These are phyloP conservation scores for Cordyceps cateniannulata DNA, from an alignment of 2,329 filamentous ascomycete genomes.

Conservation along the genomic window DNA sequence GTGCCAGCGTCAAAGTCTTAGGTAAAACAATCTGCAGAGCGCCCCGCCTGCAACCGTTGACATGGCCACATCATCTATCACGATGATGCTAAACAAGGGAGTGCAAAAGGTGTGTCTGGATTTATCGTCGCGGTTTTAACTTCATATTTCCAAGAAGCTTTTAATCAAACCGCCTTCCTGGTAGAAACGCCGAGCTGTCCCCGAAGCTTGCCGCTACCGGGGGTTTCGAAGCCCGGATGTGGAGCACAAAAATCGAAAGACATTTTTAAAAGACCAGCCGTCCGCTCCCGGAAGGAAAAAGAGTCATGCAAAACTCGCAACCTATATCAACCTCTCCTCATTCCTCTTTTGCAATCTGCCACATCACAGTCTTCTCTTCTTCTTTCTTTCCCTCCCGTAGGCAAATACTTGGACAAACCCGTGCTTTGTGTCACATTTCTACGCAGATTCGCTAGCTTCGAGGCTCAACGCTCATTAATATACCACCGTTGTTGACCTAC, in stretches of 20 bases:
- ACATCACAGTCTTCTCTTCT: not conserved
- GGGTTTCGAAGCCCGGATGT: slow-evolving; percentile 11
- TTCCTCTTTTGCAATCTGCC: not conserved
- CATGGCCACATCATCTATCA: not conserved
- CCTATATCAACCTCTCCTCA: not conserved
- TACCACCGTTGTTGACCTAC: slow-evolving; percentile 12
- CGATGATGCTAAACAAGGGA: too few species aligned
- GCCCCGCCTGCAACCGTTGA: not conserved
- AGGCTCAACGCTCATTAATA: slow-evolving; percentile 14
- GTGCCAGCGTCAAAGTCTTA: too few species aligned
- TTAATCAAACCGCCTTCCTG: not conserved
- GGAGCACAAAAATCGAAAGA: slow-evolving; percentile 8
- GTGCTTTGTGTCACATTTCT: not conserved
- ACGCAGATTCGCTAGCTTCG: slow-evolving; percentile 9
- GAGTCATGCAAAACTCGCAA: slow-evolving; percentile 5
- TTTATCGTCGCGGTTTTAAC: too few species aligned
- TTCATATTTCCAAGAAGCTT: too few species aligned
- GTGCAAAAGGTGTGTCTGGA: too few species aligned
- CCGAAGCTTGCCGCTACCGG: slow-evolving; percentile 10
- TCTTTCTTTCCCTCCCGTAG: not conserved
- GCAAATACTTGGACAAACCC: not conserved
- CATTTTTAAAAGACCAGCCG: not conserved
- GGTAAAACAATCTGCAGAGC: not conserved
- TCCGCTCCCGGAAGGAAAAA: slow-evolving; percentile 7
- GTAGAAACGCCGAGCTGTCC: slow-evolving; percentile 9